Conservation (phyloP, 257 asterid species). For the Scutellaria minor region DNA sequence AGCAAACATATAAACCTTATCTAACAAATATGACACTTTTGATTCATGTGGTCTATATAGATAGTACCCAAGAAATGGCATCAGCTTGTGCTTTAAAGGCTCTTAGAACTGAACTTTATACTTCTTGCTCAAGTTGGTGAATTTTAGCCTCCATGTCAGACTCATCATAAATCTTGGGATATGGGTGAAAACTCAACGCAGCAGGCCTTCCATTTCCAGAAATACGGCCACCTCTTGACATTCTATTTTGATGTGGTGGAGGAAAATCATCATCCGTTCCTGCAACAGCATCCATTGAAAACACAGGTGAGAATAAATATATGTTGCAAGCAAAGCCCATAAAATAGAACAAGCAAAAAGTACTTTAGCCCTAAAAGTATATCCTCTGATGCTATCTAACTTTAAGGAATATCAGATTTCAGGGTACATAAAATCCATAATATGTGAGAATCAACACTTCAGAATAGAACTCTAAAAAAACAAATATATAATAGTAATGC, state of each 20-base stretch:
- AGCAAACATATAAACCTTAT: no score
- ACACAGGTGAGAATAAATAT: constrained; percentile 18
- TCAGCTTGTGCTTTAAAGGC: constrained; percentile 97
- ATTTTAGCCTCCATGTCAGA: constrained; percentile 79
- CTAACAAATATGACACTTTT: constrained; percentile 35
- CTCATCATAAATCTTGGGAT: constrained; percentile 54
- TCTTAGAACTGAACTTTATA: constrained; percentile 82
- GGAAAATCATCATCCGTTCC: constrained; percentile 98
- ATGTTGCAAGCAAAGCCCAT: neutral
- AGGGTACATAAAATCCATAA: no score
- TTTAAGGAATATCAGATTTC: no score
- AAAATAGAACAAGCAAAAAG: constrained; percentile 22
- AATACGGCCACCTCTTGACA: constrained; percentile 82
- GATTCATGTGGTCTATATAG: constrained; percentile 34
- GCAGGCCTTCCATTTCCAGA: constrained; percentile 86
- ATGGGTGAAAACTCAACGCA: constrained; percentile 59
- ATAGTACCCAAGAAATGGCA: constrained; percentile 86
- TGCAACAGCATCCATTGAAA: constrained; percentile 44
- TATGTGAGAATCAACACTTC: no score
- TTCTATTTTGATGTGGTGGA: constrained; percentile 89
- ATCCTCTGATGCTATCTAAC: no score
- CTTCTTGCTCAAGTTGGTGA: constrained; percentile 96
- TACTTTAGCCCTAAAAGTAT: no score
- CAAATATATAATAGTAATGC: no score
- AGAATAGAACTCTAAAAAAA: no score